These are phyloP conservation scores for Picea glauca DNA, from an alignment of 75 land plant genomes.

Conservation along the genomic window DNA sequence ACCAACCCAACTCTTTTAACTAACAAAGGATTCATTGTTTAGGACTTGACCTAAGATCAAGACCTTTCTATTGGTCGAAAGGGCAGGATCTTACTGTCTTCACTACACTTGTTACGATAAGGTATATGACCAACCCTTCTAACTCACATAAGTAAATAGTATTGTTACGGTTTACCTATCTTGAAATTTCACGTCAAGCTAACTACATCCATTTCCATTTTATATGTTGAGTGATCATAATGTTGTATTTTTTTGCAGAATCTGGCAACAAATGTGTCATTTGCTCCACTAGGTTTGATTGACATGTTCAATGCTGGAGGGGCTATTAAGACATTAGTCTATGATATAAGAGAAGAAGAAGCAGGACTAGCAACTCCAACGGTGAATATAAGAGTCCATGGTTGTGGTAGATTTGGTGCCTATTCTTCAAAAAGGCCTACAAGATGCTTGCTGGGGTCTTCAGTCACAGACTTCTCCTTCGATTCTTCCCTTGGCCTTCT, in stretches of 20 bases:
- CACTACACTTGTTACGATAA: too few species aligned
- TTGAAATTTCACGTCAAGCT: too few species aligned
- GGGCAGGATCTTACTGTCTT: too few species aligned
- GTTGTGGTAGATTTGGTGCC: conserved; percentile 71
- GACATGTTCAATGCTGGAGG: conserved; percentile 91
- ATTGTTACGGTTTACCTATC: too few species aligned
- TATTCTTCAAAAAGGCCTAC: conserved; percentile 60
- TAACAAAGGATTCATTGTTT: too few species aligned
- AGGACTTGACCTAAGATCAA: too few species aligned
- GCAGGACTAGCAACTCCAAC: neutral
- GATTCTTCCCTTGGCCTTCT: conserved; percentile 46
- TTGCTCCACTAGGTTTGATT: conserved; percentile 84
- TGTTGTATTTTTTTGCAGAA: conserved; percentile 22
- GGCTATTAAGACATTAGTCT: conserved; percentile 50
- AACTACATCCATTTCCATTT: too few species aligned
- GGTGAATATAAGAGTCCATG: conserved; percentile 47
- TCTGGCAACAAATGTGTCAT: conserved; percentile 35
- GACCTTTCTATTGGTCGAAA: too few species aligned
- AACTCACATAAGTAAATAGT: too few species aligned
- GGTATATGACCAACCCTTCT: too few species aligned
- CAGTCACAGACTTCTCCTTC: conserved; percentile 30
- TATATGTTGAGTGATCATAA: neutral
- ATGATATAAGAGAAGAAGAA: conserved; percentile 15
- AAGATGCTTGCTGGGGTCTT: conserved; percentile 37
- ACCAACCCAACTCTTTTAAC: too few species aligned